Evolutionary conservation across 495 filamentous ascomycete genomes (phyloP), one percentile per base, ranked within the genome.

Genomic region (Paragyromitra xinjiangensis): DNA sequence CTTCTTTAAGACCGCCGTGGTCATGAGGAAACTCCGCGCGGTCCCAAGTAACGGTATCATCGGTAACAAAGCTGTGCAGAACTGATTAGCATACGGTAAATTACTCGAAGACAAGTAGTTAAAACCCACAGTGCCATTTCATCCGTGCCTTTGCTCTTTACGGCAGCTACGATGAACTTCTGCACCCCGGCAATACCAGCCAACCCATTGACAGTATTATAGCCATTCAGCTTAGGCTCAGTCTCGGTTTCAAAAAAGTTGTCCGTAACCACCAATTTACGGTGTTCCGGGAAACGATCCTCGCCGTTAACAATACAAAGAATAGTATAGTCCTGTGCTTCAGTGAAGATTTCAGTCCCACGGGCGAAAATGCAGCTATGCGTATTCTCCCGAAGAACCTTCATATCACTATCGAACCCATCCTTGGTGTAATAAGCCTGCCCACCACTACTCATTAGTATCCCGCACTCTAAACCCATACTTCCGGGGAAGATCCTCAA

Each of bases 21-120:
- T 89, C 87, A 40, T 89, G 88, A 53, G 88, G 89, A 83, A 99
- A 98, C 75, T 95, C 87, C 62, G 95, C 95, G n/a, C 93, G 90
- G 81, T 97, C 92, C 95, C 95, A 99, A 37, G 87, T 91, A 40
- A 86, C 85, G 37, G 93, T 89, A 82, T 99, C 94, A 78, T 92
- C 89, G 12, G 92, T 93, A 63, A 90, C 84, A 82, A 86, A 82
- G 29, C 80, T 82, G 29, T 63, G 55, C 14, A 78, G 1, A 64
- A 37, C 58, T 26, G 11, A 39, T 76, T 12, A 81, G 67, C 11
- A 34, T 19, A 55, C 26, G 26, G 66, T 42, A 63, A 8, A 56
- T n/a, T 22, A 58, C 44, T n/a, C 26, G 9, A 24, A 56, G 8
- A 1, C 42, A 65, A 29, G 50, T 6, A 73, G 14, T 34, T 50